Conservation (phyloP, 2,329 filamentous ascomycete species). For the Neospermospora avenae region DNA sequence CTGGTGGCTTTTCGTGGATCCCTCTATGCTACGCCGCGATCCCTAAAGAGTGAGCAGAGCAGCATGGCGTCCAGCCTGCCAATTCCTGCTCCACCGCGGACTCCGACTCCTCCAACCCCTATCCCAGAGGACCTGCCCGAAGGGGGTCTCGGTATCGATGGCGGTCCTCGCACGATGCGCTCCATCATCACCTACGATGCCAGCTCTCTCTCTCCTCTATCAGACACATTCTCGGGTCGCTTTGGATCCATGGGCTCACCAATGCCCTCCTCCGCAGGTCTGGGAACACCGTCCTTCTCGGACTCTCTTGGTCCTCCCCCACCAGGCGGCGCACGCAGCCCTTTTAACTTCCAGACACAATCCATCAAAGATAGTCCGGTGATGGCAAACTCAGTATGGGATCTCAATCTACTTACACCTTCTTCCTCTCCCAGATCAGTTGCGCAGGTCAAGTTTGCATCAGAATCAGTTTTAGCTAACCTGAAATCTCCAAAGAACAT, state of each 20-base stretch:
- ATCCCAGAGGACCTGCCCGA: slow-evolving; percentile 38
- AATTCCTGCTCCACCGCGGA: slow-evolving; percentile 57
- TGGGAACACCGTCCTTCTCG: slow-evolving; percentile 17
- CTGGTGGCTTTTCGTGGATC: background rate
- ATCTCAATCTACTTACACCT: background rate
- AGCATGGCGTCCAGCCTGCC: slow-evolving; percentile 58
- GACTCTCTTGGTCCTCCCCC: slow-evolving; percentile 33
- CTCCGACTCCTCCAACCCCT: slow-evolving; percentile 59
- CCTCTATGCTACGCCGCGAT: slow-evolving; percentile 6
- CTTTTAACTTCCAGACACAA: slow-evolving; percentile 94
- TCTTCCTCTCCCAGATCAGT: background rate
- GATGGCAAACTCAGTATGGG: slow-evolving; percentile 67
- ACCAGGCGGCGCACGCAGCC: slow-evolving; percentile 48
- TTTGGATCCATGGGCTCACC: slow-evolving; percentile 37
- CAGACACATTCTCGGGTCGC: slow-evolving; percentile 31
- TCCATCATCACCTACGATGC: slow-evolving; percentile 40
- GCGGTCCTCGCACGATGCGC: slow-evolving; percentile 22
- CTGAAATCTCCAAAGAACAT: slow-evolving; percentile 59
- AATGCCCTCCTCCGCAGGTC: slow-evolving; percentile 27
- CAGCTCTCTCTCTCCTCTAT: slow-evolving; percentile 46
- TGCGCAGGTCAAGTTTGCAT: slow-evolving; percentile 3
- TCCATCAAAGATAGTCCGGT: slow-evolving; percentile 66
- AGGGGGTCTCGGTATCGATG: slow-evolving; percentile 27
- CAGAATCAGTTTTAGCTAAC: slow-evolving; percentile 24
- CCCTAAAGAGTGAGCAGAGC: slow-evolving; percentile 13